These are phyloP conservation scores for Lachancea meyersii DNA, from an alignment of 805 yeast genomes.

Conservation along the genomic window DNA sequence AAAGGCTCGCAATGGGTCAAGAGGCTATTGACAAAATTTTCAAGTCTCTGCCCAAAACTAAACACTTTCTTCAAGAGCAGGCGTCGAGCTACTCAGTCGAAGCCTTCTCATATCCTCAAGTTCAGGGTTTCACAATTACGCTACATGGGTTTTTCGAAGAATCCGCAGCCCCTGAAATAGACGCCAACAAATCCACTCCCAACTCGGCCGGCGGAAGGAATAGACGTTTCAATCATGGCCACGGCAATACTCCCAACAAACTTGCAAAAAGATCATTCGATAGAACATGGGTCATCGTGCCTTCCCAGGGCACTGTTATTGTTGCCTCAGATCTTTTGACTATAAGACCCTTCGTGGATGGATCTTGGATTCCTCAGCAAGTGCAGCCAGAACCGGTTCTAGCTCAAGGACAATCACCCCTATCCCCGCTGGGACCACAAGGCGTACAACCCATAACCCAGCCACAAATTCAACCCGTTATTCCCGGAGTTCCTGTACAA, in stretches of 20 bases:
- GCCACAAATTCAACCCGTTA: conserved; percentile 1
- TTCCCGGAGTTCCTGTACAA: conserved; percentile 31
- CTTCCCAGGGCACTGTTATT: conserved; percentile 64
- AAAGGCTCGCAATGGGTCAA: conserved; percentile 62
- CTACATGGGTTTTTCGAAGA: conserved; percentile 86
- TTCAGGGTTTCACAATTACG: conserved; percentile 69
- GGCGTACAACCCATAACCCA: conserved; percentile 16
- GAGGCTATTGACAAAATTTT: conserved; percentile 58
- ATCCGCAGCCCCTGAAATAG: conserved; percentile 45
- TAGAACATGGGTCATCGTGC: conserved; percentile 69
- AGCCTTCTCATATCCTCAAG: conserved; percentile 60
- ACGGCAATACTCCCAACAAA: conserved; percentile 28
- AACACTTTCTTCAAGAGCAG: conserved; percentile 57
- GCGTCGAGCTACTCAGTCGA: conserved; percentile 74
- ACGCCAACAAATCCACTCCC: conserved; percentile 22
- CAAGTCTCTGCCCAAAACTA: conserved; percentile 65
- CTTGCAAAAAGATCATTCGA: conserved; percentile 74
- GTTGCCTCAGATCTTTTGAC: conserved; percentile 81
- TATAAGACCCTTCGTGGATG: conserved; percentile 54
- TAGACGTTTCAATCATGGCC: conserved; percentile 31
- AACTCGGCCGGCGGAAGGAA: conserved; percentile 18
- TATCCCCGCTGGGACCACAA: background rate
- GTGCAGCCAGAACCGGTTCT: background rate
- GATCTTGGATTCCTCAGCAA: conserved; percentile 45
- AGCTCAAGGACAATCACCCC: conserved; percentile 10